A percentile compares a stretch with the other conserved stretches of the same genome.
phyloP scores from a whole-genome alignment of 2,329 filamentous ascomycete genomes.

The Chrysosporium queenslandicum region DNA sequence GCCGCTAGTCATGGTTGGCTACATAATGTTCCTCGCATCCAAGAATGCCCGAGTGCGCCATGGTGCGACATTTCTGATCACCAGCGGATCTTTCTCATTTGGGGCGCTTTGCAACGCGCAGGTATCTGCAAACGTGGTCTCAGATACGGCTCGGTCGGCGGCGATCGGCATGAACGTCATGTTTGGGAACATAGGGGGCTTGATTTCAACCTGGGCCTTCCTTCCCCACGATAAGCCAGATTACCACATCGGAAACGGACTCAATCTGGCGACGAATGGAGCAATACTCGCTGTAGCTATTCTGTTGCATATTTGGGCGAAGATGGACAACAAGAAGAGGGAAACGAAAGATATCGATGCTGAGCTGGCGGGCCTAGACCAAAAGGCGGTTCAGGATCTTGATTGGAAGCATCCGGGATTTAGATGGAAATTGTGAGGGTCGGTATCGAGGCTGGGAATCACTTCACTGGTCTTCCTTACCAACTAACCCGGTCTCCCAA shows the following conservation, averaged over 20 bases:
- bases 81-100: constrained; percentile 13
- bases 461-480: too few species aligned
- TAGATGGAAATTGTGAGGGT: constrained; percentile 44
- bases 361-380: constrained; percentile 46
- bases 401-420: constrained; percentile 60
- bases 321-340: constrained; percentile 50
- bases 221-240: constrained; percentile 46
- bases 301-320: constrained; percentile 50
- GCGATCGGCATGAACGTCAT: constrained; percentile 15
- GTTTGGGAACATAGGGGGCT: constrained; percentile 14
- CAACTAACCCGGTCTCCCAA: too few species aligned
- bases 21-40: constrained; percentile 15
- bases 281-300: constrained; percentile 45
- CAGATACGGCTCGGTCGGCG: constrained; percentile 15
- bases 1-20: constrained; percentile 11
- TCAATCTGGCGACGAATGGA: constrained; percentile 57
- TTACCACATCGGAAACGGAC: constrained; percentile 60
- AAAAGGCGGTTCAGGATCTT: constrained; percentile 48
- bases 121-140: constrained; percentile 13
- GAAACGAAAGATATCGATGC: constrained; percentile 46
- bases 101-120: constrained; percentile 12
- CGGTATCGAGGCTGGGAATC: background rate
- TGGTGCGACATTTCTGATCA: constrained; percentile 13
- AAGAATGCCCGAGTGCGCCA: constrained; percentile 11
- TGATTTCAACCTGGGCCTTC: constrained; percentile 16